Evolutionary conservation across 306 rosid species (phyloP), one percentile per base, ranked within the genome.

Genomic region (Argentina anserina): DNA sequence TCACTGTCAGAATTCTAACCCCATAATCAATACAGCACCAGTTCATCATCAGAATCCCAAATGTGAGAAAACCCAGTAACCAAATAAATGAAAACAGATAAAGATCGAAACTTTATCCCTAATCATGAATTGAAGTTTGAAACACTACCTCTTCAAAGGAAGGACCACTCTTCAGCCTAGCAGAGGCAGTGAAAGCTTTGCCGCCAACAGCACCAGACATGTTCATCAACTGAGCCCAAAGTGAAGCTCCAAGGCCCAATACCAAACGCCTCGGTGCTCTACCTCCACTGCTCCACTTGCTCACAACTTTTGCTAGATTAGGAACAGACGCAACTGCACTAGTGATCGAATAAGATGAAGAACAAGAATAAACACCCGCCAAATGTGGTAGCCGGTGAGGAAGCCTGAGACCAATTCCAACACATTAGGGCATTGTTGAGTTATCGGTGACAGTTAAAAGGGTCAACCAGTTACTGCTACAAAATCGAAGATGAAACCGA

Each of bases 131-230:
- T 5, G 5, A 29, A n/a, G 10, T 69, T 23, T 29, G 49, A 53
- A 81, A 73, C 12, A 14, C 67, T 40, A 87, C 97, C 95, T 91
- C 79, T 76, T 85, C 89, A 14, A 89, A 86, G 33, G 90, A 26
- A 56, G 75, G 75, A 42, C 75, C 72, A 61, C 71, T 73, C 36
- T 67, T 81, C 12, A 75, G 78, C 59, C 88, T 81, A 4, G 97
- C 95, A 59, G 84, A 85, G 55, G 95, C 95, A 66, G 74, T 65
- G 80, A 91, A 89, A 84, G 88, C 78, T 3, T 80, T 88, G 73
- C 28, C 56, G 65, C 78, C 77, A 18, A 69, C 59, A 15, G 84
- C 29, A 73, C 71, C 76, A 33, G 84, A 63, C 93, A 88, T 88
- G 23, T 60, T 50, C 71, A 78, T 25, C 52, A 84, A 78, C 39